Percentiles rank a stretch among this genome's conserved stretches.
Evolutionary conservation across 1,139 yeast species (phyloP).

Genomic region (Saccharomycopsis hybrid): DNA sequence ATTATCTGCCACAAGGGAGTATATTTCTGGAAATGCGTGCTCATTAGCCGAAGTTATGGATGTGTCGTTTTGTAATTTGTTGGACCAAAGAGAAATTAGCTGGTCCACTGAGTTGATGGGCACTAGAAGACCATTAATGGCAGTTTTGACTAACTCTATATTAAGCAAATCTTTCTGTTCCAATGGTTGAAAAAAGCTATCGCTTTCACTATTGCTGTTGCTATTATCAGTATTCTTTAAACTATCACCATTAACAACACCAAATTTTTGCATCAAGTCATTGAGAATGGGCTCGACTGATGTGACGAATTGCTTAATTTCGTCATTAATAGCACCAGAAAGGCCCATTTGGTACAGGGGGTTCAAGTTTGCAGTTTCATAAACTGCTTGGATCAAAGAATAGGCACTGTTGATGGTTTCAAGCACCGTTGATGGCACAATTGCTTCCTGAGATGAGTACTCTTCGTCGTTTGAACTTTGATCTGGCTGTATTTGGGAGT

Average conservation of each 20-base stretch:
- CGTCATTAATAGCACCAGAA: conserved; percentile 24
- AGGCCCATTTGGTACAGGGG: conserved; percentile 12
- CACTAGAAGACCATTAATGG: conserved; percentile 24
- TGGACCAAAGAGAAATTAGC: conserved; percentile 28
- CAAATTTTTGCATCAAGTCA: conserved; percentile 26
- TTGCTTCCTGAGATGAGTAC: conserved; percentile 25
- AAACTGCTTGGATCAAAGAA: conserved; percentile 24
- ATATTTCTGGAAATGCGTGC: conserved; percentile 30
- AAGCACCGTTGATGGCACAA: conserved; percentile 27
- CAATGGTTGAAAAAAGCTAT: conserved; percentile 26
- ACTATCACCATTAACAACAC: neutral
- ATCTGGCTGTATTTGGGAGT: neutral
- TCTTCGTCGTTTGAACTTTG: conserved; percentile 7
- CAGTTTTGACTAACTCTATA: conserved; percentile 27
- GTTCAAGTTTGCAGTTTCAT: conserved; percentile 23
- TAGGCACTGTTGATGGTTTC: conserved; percentile 29
- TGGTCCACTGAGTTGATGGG: conserved; percentile 22
- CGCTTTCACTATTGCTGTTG: conserved; percentile 19
- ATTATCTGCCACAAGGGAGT: conserved; percentile 38
- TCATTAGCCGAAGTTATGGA: neutral
- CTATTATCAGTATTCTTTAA: neutral
- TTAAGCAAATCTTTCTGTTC: conserved; percentile 25
- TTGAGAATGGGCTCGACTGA: conserved; percentile 18
- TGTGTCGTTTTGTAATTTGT: neutral
- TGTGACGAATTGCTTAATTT: conserved; percentile 17